Evolutionary conservation across 2,329 filamentous ascomycete species (phyloP).

Genomic region (Epichloe aotearoae): DNA sequence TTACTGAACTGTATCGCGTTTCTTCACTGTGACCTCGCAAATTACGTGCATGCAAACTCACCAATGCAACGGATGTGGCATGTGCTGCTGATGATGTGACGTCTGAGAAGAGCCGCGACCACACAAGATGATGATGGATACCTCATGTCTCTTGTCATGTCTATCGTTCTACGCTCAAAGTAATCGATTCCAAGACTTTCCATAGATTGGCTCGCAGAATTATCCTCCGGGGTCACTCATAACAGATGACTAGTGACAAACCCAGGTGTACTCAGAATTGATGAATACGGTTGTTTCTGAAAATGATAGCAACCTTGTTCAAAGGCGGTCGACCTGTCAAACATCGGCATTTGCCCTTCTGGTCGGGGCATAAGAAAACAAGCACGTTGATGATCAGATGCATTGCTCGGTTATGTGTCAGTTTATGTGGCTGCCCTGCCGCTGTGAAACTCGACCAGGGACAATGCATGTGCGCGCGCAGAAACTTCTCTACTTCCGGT

Average conservation of each 20-base stretch:
- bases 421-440: background rate
- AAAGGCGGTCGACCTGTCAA: background rate
- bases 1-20: background rate
- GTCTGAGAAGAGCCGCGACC: too few relatives aligned
- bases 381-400: background rate
- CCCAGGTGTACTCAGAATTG: background rate
- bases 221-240: background rate
- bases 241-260: background rate
- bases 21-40: background rate
- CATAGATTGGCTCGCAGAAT: too few relatives aligned
- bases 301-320: background rate
- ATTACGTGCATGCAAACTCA: background rate
- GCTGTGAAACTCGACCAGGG: background rate
- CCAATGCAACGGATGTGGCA: background rate
- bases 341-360: background rate
- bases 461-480: background rate
- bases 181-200: too few relatives aligned
- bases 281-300: background rate
- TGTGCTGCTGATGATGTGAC: too few relatives aligned
- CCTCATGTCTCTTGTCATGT: too few relatives aligned
- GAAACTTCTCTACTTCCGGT: background rate
- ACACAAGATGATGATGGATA: too few relatives aligned
- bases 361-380: background rate
- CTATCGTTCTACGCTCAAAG: too few relatives aligned
- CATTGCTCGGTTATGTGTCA: background rate